phyloP scores from a whole-genome alignment of 1,284 basidiomycete species.

The Neonothopanus nambi region DNA sequence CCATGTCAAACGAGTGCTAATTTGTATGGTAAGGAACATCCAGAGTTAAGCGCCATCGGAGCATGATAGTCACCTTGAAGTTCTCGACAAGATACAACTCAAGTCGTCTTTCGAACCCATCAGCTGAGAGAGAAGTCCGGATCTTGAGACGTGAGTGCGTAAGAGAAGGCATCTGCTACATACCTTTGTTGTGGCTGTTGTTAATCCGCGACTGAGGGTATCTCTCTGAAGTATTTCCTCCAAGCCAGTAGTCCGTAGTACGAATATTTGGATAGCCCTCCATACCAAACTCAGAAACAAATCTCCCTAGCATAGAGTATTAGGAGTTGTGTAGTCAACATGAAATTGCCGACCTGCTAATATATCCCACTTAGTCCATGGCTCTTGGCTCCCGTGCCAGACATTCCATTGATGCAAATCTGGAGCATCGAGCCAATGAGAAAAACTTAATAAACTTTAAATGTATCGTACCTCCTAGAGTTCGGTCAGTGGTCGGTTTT shows the following conservation, averaged over 20 bases:
- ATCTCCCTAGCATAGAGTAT: slow-evolving; percentile 31
- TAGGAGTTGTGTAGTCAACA: not conserved
- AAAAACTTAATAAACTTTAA: slow-evolving; percentile 35
- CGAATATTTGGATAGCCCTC: slow-evolving; percentile 82
- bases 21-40: not conserved
- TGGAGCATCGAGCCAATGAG: slow-evolving; percentile 4
- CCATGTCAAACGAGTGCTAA: slow-evolving; percentile 80
- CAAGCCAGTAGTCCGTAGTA: slow-evolving; percentile 84
- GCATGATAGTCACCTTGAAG: slow-evolving; percentile 48
- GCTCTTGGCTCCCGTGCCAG: slow-evolving; percentile 80
- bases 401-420: slow-evolving; percentile 67
- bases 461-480: slow-evolving; percentile 84
- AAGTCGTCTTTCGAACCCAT: slow-evolving; percentile 84
- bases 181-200: slow-evolving; percentile 79
- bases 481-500: slow-evolving; percentile 70
- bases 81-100: slow-evolving; percentile 90
- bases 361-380: slow-evolving; percentile 89
- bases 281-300: slow-evolving; percentile 91
- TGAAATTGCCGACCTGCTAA: slow-evolving; percentile 61
- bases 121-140: slow-evolving; percentile 45
- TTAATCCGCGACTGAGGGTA: slow-evolving; percentile 85
- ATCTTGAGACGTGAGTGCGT: not conserved
- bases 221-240: slow-evolving; percentile 65
- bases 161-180: no score
- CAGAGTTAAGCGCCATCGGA: no score